Percentiles rank a stretch among this genome's conserved stretches.
These are phyloP conservation scores for Dictyostelium citrinum DNA, from an alignment of 78 protist genomes.

Conservation along the genomic window DNA sequence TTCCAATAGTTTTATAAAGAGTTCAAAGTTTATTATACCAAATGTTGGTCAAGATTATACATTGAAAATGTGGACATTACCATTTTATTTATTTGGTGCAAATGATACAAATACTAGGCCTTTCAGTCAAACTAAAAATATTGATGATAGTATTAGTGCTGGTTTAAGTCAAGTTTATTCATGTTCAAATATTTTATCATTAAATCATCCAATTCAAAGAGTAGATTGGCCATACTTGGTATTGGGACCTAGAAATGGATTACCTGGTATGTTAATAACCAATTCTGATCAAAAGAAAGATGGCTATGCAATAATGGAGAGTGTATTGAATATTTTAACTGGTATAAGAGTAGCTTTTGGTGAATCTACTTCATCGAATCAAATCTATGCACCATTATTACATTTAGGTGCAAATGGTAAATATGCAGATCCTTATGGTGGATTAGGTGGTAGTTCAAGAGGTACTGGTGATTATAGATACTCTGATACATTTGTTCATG, in stretches of 20 bases:
- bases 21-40: neutral
- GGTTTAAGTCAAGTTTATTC: conserved; percentile 27
- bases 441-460: neutral
- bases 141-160: neutral
- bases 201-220: conserved; percentile 6
- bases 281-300: neutral
- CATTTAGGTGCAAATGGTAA: neutral
- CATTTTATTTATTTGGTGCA: conserved; percentile 52
- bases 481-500: conserved; percentile 39
- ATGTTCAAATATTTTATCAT: neutral
- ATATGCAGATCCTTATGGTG: neutral
- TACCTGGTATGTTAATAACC: neutral
- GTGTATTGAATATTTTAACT: neutral
- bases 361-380: neutral
- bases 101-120: neutral
- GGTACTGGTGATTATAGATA: conserved; percentile 42
- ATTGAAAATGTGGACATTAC: neutral
- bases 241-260: neutral
- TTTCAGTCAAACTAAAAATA: neutral
- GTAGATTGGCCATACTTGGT: neutral
- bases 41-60: neutral
- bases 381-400: neutral
- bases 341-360: neutral
- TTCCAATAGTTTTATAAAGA: neutral
- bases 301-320: neutral